Conservation (phyloP, 192 early-diverging fungal species). For the Entomortierella beljakovae region DNA sequence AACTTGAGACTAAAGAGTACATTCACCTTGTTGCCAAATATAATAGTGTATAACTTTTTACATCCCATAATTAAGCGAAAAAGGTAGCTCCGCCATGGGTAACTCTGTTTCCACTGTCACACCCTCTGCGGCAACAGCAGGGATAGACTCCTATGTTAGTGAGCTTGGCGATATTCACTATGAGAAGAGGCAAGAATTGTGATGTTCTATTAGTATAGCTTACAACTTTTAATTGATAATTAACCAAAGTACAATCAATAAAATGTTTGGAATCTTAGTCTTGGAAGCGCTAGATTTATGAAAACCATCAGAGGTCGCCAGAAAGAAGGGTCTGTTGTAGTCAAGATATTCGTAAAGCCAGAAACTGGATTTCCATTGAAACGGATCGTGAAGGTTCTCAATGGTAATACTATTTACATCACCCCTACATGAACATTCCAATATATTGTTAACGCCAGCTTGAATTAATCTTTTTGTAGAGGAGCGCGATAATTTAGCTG, state of each 20-base stretch:
- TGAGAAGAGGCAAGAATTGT: slow-evolving; percentile 68
- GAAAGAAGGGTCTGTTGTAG: slow-evolving; percentile 84
- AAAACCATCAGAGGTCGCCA: slow-evolving; percentile 92
- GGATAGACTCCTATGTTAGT: slow-evolving; percentile 79
- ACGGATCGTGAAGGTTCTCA: slow-evolving; percentile 63
- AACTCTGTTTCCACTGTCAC: slow-evolving; percentile 78
- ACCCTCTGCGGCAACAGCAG: slow-evolving; percentile 68
- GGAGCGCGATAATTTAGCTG: slow-evolving; percentile 70
- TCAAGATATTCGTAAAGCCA: slow-evolving; percentile 95
- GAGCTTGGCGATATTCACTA: slow-evolving; percentile 78
- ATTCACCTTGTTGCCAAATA: background rate
- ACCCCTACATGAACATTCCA: background rate
- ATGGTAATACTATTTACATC: slow-evolving; percentile 55
- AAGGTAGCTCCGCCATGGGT: slow-evolving; percentile 61
- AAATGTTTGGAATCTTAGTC: slow-evolving; percentile 52
- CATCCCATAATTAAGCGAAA: background rate
- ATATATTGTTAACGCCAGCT: background rate
- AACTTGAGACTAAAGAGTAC: no score
- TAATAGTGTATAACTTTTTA: background rate
- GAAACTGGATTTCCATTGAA: slow-evolving; percentile 69
- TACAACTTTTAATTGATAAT: background rate
- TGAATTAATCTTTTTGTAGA: slow-evolving; percentile 41
- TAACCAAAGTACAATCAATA: slow-evolving; percentile 3
- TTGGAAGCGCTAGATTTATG: slow-evolving; percentile 94
- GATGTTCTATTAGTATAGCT: background rate